phyloP scores from a whole-genome alignment of 2,329 filamentous ascomycete species.

The Pestalotiopsis sp. region DNA sequence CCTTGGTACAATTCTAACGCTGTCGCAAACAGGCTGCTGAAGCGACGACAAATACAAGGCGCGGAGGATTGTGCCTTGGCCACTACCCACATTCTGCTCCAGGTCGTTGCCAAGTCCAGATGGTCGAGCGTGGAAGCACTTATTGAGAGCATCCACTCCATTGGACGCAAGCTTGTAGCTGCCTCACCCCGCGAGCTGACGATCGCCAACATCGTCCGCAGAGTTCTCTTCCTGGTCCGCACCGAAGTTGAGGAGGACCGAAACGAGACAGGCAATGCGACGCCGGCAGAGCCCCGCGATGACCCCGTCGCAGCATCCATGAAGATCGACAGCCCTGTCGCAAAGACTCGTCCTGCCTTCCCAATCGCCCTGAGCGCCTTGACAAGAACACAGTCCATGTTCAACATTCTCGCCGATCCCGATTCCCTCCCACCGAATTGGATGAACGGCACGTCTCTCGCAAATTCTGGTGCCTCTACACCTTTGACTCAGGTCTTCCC shows the following conservation, averaged over 20 bases:
- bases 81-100: conserved; percentile 84
- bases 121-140: conserved; percentile 78
- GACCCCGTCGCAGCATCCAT: conserved; percentile 60
- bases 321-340: conserved; percentile 30
- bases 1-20: conserved; percentile 8
- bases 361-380: conserved; percentile 66
- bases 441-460: conserved; percentile 47
- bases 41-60: conserved; percentile 85
- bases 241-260: conserved; percentile 86
- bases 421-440: conserved; percentile 51
- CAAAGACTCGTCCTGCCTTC: conserved; percentile 57
- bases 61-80: conserved; percentile 89
- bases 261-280: conserved; percentile 62
- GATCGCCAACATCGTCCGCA: conserved; percentile 90
- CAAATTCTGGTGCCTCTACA: conserved; percentile 52
- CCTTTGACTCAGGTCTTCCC: conserved; percentile 41
- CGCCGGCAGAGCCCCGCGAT: conserved; percentile 48
- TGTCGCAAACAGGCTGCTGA: conserved; percentile 70
- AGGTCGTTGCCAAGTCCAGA: conserved; percentile 81
- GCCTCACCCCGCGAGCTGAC: conserved; percentile 90
- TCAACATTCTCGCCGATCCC: conserved; percentile 80
- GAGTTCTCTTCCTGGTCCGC: conserved; percentile 86
- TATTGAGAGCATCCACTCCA: conserved; percentile 76
- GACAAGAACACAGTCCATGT: conserved; percentile 75
- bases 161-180: conserved; percentile 76